Evolutionary conservation across 2,329 filamentous ascomycete genomes (phyloP).

Genomic region (Alternaria arbusti): DNA sequence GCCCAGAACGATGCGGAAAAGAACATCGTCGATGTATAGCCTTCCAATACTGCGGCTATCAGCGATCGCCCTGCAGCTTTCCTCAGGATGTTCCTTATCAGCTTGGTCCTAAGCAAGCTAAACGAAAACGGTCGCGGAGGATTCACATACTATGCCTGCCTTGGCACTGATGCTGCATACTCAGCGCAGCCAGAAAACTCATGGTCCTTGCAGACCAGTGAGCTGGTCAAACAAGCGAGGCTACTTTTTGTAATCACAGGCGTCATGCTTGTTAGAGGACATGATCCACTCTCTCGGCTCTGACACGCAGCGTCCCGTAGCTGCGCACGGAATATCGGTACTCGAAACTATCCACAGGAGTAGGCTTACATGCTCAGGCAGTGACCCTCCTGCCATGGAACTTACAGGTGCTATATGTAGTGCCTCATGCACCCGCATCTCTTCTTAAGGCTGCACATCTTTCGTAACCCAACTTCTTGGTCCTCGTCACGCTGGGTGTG

Average conservation of each 20-base stretch:
- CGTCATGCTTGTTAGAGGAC: constrained; percentile 19
- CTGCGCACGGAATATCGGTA: constrained; percentile 28
- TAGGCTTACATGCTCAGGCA: constrained; percentile 21
- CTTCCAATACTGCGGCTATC: background rate
- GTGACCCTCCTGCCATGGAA: constrained; percentile 22
- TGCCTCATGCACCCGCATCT: constrained; percentile 12
- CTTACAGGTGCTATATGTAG: constrained; percentile 39
- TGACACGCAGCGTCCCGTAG: constrained; percentile 27
- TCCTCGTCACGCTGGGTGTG: constrained; percentile 9
- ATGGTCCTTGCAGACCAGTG: constrained; percentile 16
- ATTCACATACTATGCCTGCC: constrained; percentile 12
- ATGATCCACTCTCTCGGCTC: constrained; percentile 19
- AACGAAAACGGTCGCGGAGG: constrained; percentile 15
- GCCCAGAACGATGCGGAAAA: background rate
- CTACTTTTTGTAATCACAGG: constrained; percentile 7
- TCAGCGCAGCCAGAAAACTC: constrained; percentile 12
- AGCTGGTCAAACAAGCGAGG: constrained; percentile 19
- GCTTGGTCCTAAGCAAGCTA: constrained; percentile 10
- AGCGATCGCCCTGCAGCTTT: background rate
- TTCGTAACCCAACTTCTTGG: constrained; percentile 12
- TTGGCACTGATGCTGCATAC: constrained; percentile 3
- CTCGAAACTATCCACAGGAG: constrained; percentile 27
- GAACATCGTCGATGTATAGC: background rate
- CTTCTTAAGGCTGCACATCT: constrained; percentile 16
- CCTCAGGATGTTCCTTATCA: background rate